Base-by-base conservation (phyloP, 306 rosid species). In the Vigna radiata region DNA sequence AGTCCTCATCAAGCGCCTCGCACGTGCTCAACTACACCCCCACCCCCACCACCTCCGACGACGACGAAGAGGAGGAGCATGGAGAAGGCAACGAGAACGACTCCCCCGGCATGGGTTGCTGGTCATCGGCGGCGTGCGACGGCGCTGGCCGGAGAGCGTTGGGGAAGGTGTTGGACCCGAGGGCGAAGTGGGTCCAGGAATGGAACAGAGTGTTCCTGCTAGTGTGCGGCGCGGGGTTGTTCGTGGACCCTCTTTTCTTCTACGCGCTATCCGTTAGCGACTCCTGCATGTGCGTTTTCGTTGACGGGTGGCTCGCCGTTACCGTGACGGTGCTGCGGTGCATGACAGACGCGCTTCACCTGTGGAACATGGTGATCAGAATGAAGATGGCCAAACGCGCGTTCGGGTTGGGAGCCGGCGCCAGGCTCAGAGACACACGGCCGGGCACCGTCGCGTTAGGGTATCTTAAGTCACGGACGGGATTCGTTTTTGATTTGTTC, bases 291-390 rank as follows among this genome's bases (percentile, higher is more conserved):
- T 93, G 98, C 47, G 79, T 93, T n/a, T 93, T 89, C 66, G 82
- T 93, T 0, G 98, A 93, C 15, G 98, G 96, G 4, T 93, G 98
- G 98, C 79, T 93, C 70, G 97, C 98, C 63, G 79, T 93, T 33
- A 87, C 92, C 19, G 93, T 93, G 19, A 93, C 98, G 14, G 96
- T 82, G 79, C 93, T 93, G 73, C 88, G 98, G 49, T 93, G 97
- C 87, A 88, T 91, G 96, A 87, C 91, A 7, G 98, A 93, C 71
- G 88, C 91, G 2, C 74, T 93, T 77, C 98, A 93, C 88, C 46
- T 93, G 69, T 93, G 98, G 97, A 91, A 93, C 84, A 91, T 91
- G 81, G 86, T 93, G 78, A 71, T 93, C 17, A 91, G 89, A 68
- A 79, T 91, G 31, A 89, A 86, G 81, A 91, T 84, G 85, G 93